Conservation (phyloP, 202 grass and related monocot genomes). For the Cymbopogon flexuosus region DNA sequence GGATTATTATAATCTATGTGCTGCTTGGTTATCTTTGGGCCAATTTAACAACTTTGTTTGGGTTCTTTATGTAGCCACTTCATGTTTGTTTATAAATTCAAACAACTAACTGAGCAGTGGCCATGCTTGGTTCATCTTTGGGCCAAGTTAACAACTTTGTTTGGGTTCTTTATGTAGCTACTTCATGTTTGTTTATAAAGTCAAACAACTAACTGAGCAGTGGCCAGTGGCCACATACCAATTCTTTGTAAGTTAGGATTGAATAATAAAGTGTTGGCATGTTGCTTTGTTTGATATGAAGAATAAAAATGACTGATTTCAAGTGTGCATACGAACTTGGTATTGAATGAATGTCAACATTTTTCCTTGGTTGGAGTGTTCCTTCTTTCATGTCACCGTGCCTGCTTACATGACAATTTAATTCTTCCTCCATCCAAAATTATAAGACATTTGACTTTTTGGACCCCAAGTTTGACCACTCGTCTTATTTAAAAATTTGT, state of each 20-base stretch:
- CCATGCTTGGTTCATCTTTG: background rate
- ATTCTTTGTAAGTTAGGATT: background rate
- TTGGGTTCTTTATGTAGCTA: background rate
- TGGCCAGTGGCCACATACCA: background rate
- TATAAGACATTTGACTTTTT: too few species aligned
- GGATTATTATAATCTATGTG: background rate
- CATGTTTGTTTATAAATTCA: background rate
- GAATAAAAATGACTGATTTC: background rate
- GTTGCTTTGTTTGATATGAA: background rate
- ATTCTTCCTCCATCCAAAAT: too few species aligned
- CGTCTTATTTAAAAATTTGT: too few species aligned
- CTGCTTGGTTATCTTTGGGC: background rate
- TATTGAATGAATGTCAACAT: background rate
- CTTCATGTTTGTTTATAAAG: background rate
- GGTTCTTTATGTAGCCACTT: background rate
- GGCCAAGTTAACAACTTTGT: background rate
- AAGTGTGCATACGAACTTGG: background rate
- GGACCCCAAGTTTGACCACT: too few species aligned
- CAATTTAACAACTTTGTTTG: background rate
- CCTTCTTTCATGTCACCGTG: background rate
- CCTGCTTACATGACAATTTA: background rate
- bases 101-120: background rate
- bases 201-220: background rate
- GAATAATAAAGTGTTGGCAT: background rate
- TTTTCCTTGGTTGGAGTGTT: background rate